Conservation (phyloP, 2,329 filamentous ascomycete species). For the Arthrobotrys iridis region DNA sequence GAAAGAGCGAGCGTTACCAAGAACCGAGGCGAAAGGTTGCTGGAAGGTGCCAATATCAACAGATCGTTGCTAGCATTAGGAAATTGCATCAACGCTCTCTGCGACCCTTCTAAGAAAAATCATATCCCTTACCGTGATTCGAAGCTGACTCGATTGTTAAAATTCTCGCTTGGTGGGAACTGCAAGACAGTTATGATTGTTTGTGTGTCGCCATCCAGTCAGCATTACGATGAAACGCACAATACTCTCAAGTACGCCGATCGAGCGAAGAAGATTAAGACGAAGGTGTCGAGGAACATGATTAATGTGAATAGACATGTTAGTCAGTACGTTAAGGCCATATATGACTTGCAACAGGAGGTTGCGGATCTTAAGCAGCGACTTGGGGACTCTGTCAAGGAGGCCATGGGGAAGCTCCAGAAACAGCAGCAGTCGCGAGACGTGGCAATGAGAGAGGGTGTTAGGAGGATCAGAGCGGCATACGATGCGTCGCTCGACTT, state of each 20-base stretch:
- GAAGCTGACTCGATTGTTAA: constrained; percentile 91
- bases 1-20: constrained; percentile 96
- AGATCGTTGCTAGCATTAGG: constrained; percentile 94
- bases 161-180: constrained; percentile 96
- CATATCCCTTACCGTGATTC: constrained; percentile 98
- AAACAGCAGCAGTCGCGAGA: constrained; percentile 90
- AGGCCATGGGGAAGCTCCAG: constrained; percentile 86
- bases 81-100: constrained; percentile 97
- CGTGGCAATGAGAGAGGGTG: constrained; percentile 76
- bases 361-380: constrained; percentile 96
- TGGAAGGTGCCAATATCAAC: constrained; percentile 99
- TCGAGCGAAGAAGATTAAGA: constrained; percentile 98
- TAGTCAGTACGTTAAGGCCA: constrained; percentile 99
- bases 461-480: constrained; percentile 80
- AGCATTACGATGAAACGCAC: constrained; percentile 97
- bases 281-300: constrained; percentile 98
- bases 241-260: constrained; percentile 98
- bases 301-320: constrained; percentile 99
- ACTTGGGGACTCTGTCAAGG: constrained; percentile 84
- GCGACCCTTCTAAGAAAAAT: constrained; percentile 87
- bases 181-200: constrained; percentile 99
- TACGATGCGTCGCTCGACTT: constrained; percentile 83
- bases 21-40: constrained; percentile 87
- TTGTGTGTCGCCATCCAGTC: constrained; percentile 94
- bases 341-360: constrained; percentile 95